Evolutionary conservation across 1,284 basidiomycete genomes (phyloP), one percentile per base, ranked within the genome.

Genomic region (Heterobasidion parviporum): DNA sequence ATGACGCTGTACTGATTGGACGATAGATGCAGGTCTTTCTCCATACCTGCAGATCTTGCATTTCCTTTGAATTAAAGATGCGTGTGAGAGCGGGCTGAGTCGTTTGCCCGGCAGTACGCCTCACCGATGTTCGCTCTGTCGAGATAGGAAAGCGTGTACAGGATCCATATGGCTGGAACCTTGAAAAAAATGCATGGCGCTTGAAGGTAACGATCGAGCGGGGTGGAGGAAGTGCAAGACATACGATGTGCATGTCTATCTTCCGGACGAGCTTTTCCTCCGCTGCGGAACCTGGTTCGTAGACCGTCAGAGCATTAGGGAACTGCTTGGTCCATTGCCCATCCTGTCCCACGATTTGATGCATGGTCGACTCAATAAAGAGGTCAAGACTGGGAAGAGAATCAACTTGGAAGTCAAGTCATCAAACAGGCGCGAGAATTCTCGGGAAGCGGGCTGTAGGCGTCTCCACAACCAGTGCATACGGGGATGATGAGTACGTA

Each of bases 11-110:
- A 65, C 33, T 64, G 63, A 36, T 38, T 64, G 33, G 61, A 62
- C 3, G 63, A 61, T 14, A 74, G 67, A 8, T 60, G 50, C 9
- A 74, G 65, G 33, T 65, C 59, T 26, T 53, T 57, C 45, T 69
- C 64, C 60, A 74, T 69, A n/a, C 72, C 72, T 38, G 70, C 72
- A 4, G 71, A 57, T 44, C 69, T 64, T 9, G 72, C 72, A 56
- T 73, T 73, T 32, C 71, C 73, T 55, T 2, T 33, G 26, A 33
- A 44, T 54, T 10, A 35, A 49, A 34, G 26, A 26, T 26, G 6
- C 9, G n/a, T 41, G 5, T 10, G 8, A 12, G 38, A 41, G 38
- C 12, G n/a, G 4, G 38, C 3, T 41, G 38, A 41, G 38, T 12
- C 12, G 38, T 6, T 12, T 12, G 38, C 38, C 38, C 10, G 10